phyloP scores from a whole-genome alignment of 2,329 filamentous ascomycete genomes.

The Aspergillus costaricaensis region DNA sequence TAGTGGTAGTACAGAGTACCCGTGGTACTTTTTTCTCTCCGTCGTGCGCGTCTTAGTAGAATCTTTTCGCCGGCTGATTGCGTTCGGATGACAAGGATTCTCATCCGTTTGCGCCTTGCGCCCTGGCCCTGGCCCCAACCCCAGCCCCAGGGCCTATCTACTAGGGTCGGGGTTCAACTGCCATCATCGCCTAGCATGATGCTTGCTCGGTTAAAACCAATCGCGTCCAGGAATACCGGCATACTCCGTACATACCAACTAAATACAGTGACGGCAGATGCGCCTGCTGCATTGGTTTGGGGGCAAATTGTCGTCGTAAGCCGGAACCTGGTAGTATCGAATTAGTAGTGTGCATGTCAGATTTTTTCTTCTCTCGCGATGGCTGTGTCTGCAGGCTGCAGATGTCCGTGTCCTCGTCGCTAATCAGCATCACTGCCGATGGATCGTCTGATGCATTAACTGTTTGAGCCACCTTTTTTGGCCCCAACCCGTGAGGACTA shows the following conservation, averaged over 20 bases:
- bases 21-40: neutral
- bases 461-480: neutral
- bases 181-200: neutral
- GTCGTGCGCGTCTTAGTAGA: neutral
- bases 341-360: neutral
- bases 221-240: neutral
- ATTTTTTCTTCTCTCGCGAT: neutral
- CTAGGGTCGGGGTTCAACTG: no score
- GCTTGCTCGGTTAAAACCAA: neutral
- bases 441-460: neutral
- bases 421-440: neutral
- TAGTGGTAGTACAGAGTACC: neutral
- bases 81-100: neutral
- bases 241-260: neutral
- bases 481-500: neutral
- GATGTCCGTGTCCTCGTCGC: neutral
- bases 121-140: neutral
- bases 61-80: neutral
- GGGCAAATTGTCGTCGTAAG: neutral
- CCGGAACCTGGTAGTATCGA: neutral
- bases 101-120: neutral
- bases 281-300: neutral
- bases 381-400: neutral
- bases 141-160: no score
- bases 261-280: neutral